Percentiles rank a stretch among this genome's conserved stretches.
phyloP scores from a whole-genome alignment of 495 filamentous ascomycete species.

The Wilcoxina mikolae region DNA sequence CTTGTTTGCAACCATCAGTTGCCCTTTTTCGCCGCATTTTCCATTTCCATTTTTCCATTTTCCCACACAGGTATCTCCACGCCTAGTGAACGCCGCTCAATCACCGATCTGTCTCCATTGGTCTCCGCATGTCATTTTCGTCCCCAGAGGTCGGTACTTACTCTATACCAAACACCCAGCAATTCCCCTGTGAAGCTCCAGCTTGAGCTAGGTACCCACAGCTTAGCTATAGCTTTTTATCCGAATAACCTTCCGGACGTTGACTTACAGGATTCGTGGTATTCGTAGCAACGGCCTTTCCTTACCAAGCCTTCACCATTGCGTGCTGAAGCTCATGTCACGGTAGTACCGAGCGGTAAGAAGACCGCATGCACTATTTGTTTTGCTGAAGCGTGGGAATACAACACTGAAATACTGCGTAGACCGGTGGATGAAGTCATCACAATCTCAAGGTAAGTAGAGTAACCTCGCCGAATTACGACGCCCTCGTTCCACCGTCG shows the following conservation, averaged over 20 bases:
- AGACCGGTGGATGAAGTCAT: background rate
- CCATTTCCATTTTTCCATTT: too few species aligned
- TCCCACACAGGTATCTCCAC: too few species aligned
- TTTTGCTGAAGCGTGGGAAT: too few species aligned
- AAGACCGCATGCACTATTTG: too few species aligned
- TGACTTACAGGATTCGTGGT: too few species aligned
- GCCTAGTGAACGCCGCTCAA: too few species aligned
- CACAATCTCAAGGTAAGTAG: background rate
- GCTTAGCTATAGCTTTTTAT: background rate
- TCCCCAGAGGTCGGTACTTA: slow-evolving; percentile 23
- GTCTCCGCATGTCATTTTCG: slow-evolving; percentile 21
- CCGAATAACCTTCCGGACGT: background rate
- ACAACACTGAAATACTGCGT: too few species aligned
- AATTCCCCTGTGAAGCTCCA: background rate
- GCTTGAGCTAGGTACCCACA: background rate
- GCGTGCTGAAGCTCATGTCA: background rate
- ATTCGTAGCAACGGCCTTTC: slow-evolving; percentile 16
- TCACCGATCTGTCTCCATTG: slow-evolving; percentile 5
- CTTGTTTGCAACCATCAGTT: too few species aligned
- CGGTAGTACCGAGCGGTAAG: background rate
- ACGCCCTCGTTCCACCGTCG: too few species aligned
- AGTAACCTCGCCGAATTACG: background rate
- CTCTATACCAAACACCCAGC: background rate
- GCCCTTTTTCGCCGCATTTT: too few species aligned
- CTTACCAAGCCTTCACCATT: slow-evolving; percentile 21